These are phyloP conservation scores for Epichloe uncinata DNA, from an alignment of 2,329 filamentous ascomycete species.

Conservation along the genomic window DNA sequence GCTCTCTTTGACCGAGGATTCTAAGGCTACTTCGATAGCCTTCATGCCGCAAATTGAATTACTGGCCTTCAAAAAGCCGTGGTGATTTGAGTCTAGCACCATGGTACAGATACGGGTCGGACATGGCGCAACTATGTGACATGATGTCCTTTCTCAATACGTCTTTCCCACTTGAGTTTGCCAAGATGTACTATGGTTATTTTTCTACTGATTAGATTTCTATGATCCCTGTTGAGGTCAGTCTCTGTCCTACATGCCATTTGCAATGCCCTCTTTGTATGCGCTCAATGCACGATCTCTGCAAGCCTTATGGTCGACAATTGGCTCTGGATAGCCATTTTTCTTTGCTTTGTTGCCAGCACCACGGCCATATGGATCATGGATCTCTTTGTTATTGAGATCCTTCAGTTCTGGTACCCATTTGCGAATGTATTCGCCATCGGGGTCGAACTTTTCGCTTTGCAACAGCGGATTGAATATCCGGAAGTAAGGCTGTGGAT, in stretches of 20 bases:
- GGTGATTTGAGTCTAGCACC: constrained; percentile 36
- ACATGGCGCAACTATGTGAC: constrained; percentile 24
- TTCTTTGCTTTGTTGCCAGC: constrained; percentile 44
- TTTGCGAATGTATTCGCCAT: constrained; percentile 66
- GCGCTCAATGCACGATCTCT: constrained; percentile 53
- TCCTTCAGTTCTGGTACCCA: constrained; percentile 67
- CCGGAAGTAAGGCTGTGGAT: constrained; percentile 81
- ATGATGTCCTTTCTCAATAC: background rate
- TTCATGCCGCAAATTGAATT: constrained; percentile 44
- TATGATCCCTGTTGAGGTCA: background rate
- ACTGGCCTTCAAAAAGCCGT: constrained; percentile 48
- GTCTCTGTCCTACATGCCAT: constrained; percentile 11
- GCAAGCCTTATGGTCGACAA: constrained; percentile 60
- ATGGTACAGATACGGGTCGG: constrained; percentile 55
- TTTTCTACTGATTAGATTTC: too few relatives aligned
- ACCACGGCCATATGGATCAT: constrained; percentile 65
- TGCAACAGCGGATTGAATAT: constrained; percentile 81
- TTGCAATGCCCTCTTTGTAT: constrained; percentile 46
- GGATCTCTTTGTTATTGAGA: constrained; percentile 55
- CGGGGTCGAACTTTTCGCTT: constrained; percentile 71
- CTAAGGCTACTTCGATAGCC: constrained; percentile 44
- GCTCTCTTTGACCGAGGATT: constrained; percentile 32
- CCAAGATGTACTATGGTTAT: background rate
- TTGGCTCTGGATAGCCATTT: constrained; percentile 58
- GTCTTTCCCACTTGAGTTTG: background rate